phyloP scores from a whole-genome alignment of 345 rosid genomes.

The Brassica cretica region DNA sequence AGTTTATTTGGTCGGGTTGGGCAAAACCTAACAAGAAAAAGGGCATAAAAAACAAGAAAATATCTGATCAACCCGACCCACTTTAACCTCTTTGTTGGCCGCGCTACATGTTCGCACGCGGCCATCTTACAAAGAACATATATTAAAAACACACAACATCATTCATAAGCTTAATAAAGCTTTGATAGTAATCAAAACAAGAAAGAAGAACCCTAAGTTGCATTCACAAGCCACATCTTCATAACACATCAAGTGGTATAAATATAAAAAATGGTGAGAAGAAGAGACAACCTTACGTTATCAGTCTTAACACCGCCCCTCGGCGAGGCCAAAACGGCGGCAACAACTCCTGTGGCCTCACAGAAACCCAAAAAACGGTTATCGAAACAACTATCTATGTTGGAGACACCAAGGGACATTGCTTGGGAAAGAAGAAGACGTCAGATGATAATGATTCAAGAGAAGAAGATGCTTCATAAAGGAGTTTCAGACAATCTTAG shows the following conservation, averaged over 20 bases:
- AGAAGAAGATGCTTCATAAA: slow-evolving; percentile 34
- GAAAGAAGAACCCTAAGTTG: neutral
- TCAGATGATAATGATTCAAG: slow-evolving; percentile 63
- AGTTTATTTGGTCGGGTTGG: slow-evolving; percentile 44
- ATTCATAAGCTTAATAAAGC: slow-evolving; percentile 24
- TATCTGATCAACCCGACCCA: slow-evolving; percentile 37
- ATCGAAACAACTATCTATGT: slow-evolving; percentile 79
- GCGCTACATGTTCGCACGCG: slow-evolving; percentile 43
- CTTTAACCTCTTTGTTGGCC: slow-evolving; percentile 41
- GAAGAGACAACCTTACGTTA: slow-evolving; percentile 25
- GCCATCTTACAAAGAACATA: slow-evolving; percentile 40
- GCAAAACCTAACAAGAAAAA: slow-evolving; percentile 24
- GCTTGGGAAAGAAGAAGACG: slow-evolving; percentile 88
- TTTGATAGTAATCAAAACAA: slow-evolving; percentile 2
- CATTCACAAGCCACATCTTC: slow-evolving; percentile 25
- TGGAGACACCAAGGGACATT: slow-evolving; percentile 69
- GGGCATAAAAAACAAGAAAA: neutral
- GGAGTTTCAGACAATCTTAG: slow-evolving; percentile 48
- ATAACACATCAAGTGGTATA: neutral
- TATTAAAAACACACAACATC: neutral
- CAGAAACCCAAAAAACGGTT: slow-evolving; percentile 44
- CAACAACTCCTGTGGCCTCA: slow-evolving; percentile 49
- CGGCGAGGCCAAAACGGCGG: slow-evolving; percentile 45
- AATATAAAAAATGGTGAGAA: slow-evolving; percentile 29
- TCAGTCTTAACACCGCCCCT: slow-evolving; percentile 32